Conservation (phyloP, 305 asterid species). For the Ruellia speciosa region DNA sequence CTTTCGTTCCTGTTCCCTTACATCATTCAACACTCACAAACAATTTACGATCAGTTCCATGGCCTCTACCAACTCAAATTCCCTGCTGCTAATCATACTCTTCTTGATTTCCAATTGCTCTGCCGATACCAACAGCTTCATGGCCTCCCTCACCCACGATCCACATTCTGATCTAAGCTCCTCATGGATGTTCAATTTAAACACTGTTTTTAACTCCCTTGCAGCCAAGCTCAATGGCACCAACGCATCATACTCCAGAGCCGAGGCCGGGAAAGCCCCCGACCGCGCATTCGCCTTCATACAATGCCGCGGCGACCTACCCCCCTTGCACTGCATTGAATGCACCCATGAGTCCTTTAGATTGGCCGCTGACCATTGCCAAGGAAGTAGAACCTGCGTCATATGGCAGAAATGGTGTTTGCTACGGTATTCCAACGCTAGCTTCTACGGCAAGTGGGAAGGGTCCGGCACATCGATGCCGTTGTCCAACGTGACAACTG, state of each 20-base stretch:
- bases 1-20: too few species aligned
- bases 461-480: neutral
- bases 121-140: neutral
- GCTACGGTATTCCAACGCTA: constrained; percentile 19
- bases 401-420: constrained; percentile 18
- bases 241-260: constrained; percentile 5
- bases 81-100: too few species aligned
- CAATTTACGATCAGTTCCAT: too few species aligned
- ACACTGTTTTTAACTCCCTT: constrained; percentile 9
- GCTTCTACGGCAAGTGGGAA: constrained; percentile 19
- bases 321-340: constrained; percentile 3
- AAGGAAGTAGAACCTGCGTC: neutral
- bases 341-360: constrained; percentile 11
- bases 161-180: neutral
- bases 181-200: constrained; percentile 10
- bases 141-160: neutral
- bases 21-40: too few species aligned
- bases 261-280: constrained; percentile 7
- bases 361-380: neutral
- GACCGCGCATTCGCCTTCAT: constrained; percentile 12
- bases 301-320: constrained; percentile 21
- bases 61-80: too few species aligned
- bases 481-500: neutral
- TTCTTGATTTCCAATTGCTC: neutral
- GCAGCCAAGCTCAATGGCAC: neutral